Evolutionary conservation across 768 basidiomycete species (phyloP).

Genomic region (Boletus sp.): DNA sequence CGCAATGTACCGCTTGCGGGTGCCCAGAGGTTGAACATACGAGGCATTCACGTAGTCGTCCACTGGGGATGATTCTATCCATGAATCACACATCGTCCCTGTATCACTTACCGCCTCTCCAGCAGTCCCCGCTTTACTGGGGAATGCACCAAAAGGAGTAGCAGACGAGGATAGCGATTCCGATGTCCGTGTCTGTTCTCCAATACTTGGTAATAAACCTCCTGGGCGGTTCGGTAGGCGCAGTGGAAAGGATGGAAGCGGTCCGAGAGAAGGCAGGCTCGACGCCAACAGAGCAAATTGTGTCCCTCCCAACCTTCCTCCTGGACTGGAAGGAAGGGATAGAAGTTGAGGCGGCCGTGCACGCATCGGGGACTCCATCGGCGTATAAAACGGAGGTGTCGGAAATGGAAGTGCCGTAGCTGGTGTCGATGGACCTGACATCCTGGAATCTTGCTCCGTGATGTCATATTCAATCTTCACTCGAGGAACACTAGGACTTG

Average conservation of each 20-base stretch:
- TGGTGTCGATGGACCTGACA: conserved; percentile 23
- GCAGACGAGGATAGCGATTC: background rate
- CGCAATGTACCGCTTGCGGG: conserved; percentile 83
- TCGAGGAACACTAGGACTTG: conserved; percentile 11
- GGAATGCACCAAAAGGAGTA: background rate
- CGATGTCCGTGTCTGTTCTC: conserved; percentile 7
- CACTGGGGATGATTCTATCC: conserved; percentile 38
- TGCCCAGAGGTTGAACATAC: conserved; percentile 83
- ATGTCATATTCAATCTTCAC: conserved; percentile 24
- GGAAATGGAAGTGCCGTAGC: conserved; percentile 19
- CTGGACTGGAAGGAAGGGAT: conserved; percentile 3
- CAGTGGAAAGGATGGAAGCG: conserved; percentile 13
- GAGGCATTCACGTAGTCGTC: conserved; percentile 97
- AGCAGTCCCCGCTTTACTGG: background rate
- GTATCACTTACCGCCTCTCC: background rate
- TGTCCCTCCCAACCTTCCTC: conserved; percentile 3
- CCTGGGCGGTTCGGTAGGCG: conserved; percentile 17
- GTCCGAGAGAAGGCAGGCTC: conserved; percentile 1
- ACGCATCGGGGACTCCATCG: conserved; percentile 24
- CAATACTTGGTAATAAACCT: conserved; percentile 15
- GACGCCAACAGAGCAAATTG: conserved; percentile 1
- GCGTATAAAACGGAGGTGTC: conserved; percentile 27
- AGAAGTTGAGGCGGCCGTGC: conserved; percentile 4
- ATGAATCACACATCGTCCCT: conserved; percentile 5
- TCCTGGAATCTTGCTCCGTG: conserved; percentile 17